Evolutionary conservation across 2,329 filamentous ascomycete genomes (phyloP).

Genomic region (Ophiostoma quercus): DNA sequence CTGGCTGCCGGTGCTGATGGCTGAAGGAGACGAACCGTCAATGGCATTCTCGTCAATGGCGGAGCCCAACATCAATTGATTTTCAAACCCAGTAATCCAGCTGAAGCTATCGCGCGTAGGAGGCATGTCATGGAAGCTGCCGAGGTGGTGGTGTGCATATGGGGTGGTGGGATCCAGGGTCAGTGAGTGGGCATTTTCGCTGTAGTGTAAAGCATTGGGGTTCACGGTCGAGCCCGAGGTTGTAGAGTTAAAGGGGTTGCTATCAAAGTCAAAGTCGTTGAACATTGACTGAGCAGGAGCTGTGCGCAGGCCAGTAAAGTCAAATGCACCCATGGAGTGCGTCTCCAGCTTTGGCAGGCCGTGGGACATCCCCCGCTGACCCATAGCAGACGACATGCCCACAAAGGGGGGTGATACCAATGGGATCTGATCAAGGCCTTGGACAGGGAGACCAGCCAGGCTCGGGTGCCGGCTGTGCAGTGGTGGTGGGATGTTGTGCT

Average conservation of each 20-base stretch:
- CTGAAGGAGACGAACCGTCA: slow-evolving; percentile 90
- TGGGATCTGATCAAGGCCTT: slow-evolving; percentile 47
- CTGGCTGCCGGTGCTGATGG: slow-evolving; percentile 90
- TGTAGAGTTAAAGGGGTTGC: slow-evolving; percentile 63
- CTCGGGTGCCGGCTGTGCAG: slow-evolving; percentile 69
- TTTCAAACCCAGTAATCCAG: slow-evolving; percentile 76
- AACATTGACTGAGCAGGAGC: slow-evolving; percentile 59
- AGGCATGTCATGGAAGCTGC: slow-evolving; percentile 31
- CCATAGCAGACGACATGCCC: slow-evolving; percentile 66
- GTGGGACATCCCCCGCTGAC: slow-evolving; percentile 60
- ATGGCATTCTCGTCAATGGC: slow-evolving; percentile 66
- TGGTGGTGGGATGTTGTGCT: slow-evolving; percentile 42
- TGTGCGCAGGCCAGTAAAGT: slow-evolving; percentile 68
- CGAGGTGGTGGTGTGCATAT: slow-evolving; percentile 38
- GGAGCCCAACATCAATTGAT: slow-evolving; percentile 63
- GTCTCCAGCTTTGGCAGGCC: slow-evolving; percentile 81
- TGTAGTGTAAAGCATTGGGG: slow-evolving; percentile 73
- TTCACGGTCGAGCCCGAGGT: slow-evolving; percentile 64
- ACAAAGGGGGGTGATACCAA: slow-evolving; percentile 38
- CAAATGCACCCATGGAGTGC: slow-evolving; percentile 58
- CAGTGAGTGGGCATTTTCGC: slow-evolving; percentile 64
- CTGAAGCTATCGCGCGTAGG: slow-evolving; percentile 66
- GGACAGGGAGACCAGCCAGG: slow-evolving; percentile 60
- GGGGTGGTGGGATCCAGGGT: slow-evolving; percentile 47
- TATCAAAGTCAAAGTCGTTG: slow-evolving; percentile 60